These are phyloP conservation scores for Trifolium fragiferum DNA, from an alignment of 306 rosid species.

Conservation along the genomic window DNA sequence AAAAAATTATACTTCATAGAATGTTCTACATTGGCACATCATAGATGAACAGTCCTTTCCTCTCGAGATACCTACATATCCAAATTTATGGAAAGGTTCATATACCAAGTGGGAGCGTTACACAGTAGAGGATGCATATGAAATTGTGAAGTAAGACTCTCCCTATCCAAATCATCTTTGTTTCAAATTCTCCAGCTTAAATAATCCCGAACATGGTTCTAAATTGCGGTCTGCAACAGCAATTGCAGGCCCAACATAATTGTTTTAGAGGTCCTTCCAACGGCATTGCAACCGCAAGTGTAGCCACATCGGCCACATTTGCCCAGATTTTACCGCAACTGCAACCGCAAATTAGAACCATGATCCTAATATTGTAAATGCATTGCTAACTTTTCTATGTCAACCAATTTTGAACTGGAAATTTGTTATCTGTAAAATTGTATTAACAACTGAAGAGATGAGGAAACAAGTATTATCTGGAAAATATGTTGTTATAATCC, in stretches of 20 bases:
- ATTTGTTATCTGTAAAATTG: constrained; percentile 8
- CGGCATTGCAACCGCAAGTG: neutral
- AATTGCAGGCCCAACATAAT: neutral
- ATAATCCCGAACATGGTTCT: neutral
- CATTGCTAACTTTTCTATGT: neutral
- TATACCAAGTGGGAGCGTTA: constrained; percentile 93
- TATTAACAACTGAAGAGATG: constrained; percentile 21
- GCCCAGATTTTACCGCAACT: neutral
- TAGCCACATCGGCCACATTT: neutral
- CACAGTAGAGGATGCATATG: constrained; percentile 88
- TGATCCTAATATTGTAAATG: neutral
- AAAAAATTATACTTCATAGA: constrained; percentile 60
- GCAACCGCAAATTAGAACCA: neutral
- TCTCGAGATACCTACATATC: constrained; percentile 85
- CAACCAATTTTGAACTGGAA: constrained; percentile 21
- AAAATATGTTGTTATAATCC: neutral
- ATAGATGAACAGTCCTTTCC: constrained; percentile 93
- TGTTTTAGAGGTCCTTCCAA: neutral
- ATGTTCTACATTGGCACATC: constrained; percentile 98
- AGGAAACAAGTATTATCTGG: neutral
- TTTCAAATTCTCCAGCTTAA: constrained; percentile 9
- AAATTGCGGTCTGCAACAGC: neutral
- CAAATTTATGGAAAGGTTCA: constrained; percentile 93
- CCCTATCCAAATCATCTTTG: constrained; percentile 32
- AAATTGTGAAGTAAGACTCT: constrained; percentile 79